A percentile compares a stretch with the other conserved stretches of the same genome.
These are phyloP conservation scores for Diplodia corticola DNA, from an alignment of 2,329 filamentous ascomycete genomes.

Conservation along the genomic window DNA sequence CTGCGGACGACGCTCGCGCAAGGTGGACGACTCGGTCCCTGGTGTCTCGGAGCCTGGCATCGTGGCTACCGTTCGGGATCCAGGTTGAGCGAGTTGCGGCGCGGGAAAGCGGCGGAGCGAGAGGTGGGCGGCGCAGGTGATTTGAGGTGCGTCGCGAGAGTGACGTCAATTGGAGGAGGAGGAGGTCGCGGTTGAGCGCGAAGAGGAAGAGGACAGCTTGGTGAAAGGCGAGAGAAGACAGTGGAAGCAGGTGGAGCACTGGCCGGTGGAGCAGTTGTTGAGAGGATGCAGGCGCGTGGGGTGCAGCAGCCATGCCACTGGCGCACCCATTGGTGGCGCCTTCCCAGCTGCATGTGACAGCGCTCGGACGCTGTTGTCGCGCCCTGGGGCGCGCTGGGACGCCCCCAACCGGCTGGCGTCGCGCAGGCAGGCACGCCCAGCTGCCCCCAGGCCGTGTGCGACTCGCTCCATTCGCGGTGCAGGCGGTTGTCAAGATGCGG, in stretches of 20 bases:
- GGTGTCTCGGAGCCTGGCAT: conserved; percentile 23
- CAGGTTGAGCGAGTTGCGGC: not conserved
- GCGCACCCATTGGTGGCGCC: not conserved
- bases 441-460: not conserved
- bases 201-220: not conserved
- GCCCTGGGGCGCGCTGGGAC: not conserved
- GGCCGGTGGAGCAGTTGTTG: not conserved
- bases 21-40: not conserved
- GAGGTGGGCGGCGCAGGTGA: not conserved
- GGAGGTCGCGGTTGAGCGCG: conserved; percentile 2
- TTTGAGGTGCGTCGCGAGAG: not conserved
- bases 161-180: conserved; percentile 1
- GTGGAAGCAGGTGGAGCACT: not conserved
- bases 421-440: not conserved
- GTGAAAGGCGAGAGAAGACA: not conserved
- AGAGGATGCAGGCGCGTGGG: not conserved
- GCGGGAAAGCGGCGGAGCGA: not conserved
- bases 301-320: not conserved
- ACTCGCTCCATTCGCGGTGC: not conserved
- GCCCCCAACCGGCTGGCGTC: not conserved
- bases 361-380: not conserved
- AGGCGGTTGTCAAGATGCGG: not conserved
- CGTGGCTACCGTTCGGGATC: not conserved
- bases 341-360: not conserved
- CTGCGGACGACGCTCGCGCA: conserved; percentile 14